Conservation (phyloP, 2,329 filamentous ascomycete genomes). For the Xylaria digitata region DNA sequence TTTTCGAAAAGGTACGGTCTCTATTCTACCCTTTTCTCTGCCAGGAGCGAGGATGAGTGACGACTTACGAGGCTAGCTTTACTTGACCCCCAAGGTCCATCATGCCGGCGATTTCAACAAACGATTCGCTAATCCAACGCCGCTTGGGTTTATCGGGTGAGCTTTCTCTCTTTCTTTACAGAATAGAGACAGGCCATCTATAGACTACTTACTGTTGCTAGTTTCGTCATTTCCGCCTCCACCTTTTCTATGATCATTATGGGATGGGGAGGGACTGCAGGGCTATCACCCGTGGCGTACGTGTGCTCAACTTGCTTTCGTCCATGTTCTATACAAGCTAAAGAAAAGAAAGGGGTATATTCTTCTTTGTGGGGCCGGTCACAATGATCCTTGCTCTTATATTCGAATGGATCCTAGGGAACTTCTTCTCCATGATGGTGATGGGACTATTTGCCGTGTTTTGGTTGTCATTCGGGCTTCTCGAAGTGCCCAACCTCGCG, state of each 20-base stretch:
- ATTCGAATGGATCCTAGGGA: slow-evolving; percentile 65
- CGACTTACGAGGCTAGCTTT: slow-evolving; percentile 46
- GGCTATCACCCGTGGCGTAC: slow-evolving; percentile 52
- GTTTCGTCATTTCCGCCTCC: slow-evolving; percentile 53
- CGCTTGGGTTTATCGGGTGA: slow-evolving; percentile 54
- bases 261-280: slow-evolving; percentile 53
- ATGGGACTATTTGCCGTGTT: slow-evolving; percentile 62
- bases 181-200: not conserved
- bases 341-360: slow-evolving; percentile 49
- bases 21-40: not conserved
- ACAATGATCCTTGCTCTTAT: slow-evolving; percentile 62
- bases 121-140: slow-evolving; percentile 54
- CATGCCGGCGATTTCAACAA: slow-evolving; percentile 52
- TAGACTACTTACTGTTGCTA: slow-evolving; percentile 29
- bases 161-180: slow-evolving; percentile 20
- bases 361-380: slow-evolving; percentile 58
- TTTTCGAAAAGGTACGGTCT: slow-evolving; percentile 51
- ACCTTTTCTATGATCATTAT: slow-evolving; percentile 54
- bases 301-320: slow-evolving; percentile 26
- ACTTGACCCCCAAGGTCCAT: slow-evolving; percentile 53
- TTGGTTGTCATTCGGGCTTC: slow-evolving; percentile 64
- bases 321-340: slow-evolving; percentile 12
- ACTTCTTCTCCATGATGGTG: slow-evolving; percentile 65
- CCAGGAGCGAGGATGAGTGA: not conserved
- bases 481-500: slow-evolving; percentile 61